Percentiles rank a stretch among this genome's conserved stretches.
These are phyloP conservation scores for Coemansia aciculifera DNA, from an alignment of 192 early-diverging fungal genomes.

Conservation along the genomic window DNA sequence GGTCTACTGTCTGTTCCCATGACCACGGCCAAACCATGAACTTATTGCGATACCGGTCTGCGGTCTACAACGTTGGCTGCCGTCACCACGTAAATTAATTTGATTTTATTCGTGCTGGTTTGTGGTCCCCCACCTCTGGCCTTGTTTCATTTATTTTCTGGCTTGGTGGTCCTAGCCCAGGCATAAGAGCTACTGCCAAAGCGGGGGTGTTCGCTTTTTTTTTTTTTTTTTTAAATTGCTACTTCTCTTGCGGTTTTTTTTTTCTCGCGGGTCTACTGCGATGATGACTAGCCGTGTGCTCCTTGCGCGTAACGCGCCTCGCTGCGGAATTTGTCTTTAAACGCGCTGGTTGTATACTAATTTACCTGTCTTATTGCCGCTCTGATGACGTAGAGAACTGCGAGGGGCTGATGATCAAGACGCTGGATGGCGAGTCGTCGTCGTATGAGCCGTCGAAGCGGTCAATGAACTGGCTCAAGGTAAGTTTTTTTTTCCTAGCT, in stretches of 20 bases:
- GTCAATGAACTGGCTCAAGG: slow-evolving; percentile 98
- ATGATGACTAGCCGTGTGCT: background rate
- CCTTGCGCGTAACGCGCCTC: background rate
- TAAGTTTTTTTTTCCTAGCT: slow-evolving; percentile 30
- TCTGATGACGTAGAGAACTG: slow-evolving; percentile 81
- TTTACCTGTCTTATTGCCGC: slow-evolving; percentile 44
- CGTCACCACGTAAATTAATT: background rate
- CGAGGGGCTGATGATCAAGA: slow-evolving; percentile 98
- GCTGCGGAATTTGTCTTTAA: slow-evolving; percentile 27
- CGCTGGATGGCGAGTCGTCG: slow-evolving; percentile 78
- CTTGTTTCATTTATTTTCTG: background rate
- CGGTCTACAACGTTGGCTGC: background rate
- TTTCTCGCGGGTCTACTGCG: slow-evolving; percentile 10
- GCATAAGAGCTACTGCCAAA: background rate
- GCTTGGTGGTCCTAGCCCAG: slow-evolving; percentile 5
- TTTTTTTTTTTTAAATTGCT: slow-evolving; percentile 6
- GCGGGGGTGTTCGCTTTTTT: background rate
- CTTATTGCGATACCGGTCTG: background rate
- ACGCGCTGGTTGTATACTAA: slow-evolving; percentile 42
- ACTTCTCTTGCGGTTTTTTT: background rate
- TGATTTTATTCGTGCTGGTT: background rate
- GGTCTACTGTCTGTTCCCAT: slow-evolving; percentile 9
- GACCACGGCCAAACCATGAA: background rate
- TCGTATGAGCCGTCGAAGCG: slow-evolving; percentile 96
- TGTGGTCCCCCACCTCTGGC: background rate